Evolutionary conservation across 2,329 filamentous ascomycete genomes (phyloP), one percentile per base, ranked within the genome.

Genomic region (Thelonectria olida): DNA sequence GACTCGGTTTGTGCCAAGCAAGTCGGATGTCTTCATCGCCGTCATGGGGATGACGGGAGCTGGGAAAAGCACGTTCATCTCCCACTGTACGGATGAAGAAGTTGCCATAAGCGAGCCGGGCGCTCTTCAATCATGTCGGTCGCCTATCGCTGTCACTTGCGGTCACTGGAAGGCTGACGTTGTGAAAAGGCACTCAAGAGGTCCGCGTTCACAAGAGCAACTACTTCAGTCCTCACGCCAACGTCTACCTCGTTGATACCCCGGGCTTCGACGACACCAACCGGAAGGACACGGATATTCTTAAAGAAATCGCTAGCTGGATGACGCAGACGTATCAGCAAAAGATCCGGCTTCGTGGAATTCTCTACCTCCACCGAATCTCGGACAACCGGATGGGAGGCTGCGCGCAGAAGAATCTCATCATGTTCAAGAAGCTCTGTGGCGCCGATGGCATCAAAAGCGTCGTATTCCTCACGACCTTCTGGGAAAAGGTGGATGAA

Each of bases 21-120:
- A 28, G 7, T 8, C 2, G 13, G 51, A 36, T 22, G 28, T 63
- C 2, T 44, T 56, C 5, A 45, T 63, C n/a, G 61, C 61, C 2
- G 8, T 63, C 2, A 63, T 63, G 57, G 61, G 57, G 7, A 51
- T 63, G 41, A 61, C 57, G 3, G 61, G 61, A 15, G 28, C 61
- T 15, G 57, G 61, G 3, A 61, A 61, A 15, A 63, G 61, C 19
- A 56, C 51, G 2, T 61, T 63, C n/a, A 63, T 63, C 20, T 34
- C 45, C 6, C 45, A 34, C n/a, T 49, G 45, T 27, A 49, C 45
- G 7, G 45, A 36, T 5, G 25, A 63, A 15, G 45, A 63, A 22
- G 51, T 61, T 2, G 7, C 0, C 4, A 51, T 54, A 6, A 47
- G 5, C 13, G 10, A n/a, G 3, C 45, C 34, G 5, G 42, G 42